phyloP scores from a whole-genome alignment of 768 basidiomycete species.

The Xerocomellus chrysenteron region DNA sequence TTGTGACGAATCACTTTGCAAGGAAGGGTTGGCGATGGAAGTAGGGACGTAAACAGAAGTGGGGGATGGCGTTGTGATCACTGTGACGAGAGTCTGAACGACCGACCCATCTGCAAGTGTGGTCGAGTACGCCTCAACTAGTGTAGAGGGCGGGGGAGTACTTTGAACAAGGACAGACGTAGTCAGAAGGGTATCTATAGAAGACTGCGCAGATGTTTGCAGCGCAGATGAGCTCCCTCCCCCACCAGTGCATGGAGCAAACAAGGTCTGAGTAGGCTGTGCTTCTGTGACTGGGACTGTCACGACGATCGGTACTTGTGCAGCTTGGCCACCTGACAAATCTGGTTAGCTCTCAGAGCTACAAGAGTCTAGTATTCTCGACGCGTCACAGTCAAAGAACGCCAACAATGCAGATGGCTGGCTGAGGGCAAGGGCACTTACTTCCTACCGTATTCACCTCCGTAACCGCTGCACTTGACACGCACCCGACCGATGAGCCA shows the following conservation, averaged over 20 bases:
- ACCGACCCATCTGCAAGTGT: constrained; percentile 45
- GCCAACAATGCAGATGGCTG: neutral
- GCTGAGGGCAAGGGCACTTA: constrained; percentile 21
- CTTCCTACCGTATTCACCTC: constrained; percentile 36
- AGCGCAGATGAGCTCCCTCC: constrained; percentile 11
- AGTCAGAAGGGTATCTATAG: constrained; percentile 11
- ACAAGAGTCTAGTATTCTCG: neutral
- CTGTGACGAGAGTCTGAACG: constrained; percentile 34
- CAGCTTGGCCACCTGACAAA: constrained; percentile 29
- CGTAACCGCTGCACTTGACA: constrained; percentile 26
- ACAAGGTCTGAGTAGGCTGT: constrained; percentile 39
- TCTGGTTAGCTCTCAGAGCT: constrained; percentile 12
- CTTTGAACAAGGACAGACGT: constrained; percentile 29
- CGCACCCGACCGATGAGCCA: constrained; percentile 29
- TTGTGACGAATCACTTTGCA: constrained; percentile 15
- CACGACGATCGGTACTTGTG: constrained; percentile 42
- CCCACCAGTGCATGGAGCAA: constrained; percentile 37
- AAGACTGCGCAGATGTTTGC: constrained; percentile 5
- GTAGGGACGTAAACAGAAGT: constrained; percentile 30
- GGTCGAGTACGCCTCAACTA: constrained; percentile 33
- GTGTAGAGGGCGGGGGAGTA: constrained; percentile 33
- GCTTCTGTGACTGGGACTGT: constrained; percentile 33
- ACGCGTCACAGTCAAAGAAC: constrained; percentile 20
- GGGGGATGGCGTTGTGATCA: constrained; percentile 37
- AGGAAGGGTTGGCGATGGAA: constrained; percentile 12